Base-by-base conservation (phyloP, 768 basidiomycete genomes). In the Peribolospora baueri region DNA sequence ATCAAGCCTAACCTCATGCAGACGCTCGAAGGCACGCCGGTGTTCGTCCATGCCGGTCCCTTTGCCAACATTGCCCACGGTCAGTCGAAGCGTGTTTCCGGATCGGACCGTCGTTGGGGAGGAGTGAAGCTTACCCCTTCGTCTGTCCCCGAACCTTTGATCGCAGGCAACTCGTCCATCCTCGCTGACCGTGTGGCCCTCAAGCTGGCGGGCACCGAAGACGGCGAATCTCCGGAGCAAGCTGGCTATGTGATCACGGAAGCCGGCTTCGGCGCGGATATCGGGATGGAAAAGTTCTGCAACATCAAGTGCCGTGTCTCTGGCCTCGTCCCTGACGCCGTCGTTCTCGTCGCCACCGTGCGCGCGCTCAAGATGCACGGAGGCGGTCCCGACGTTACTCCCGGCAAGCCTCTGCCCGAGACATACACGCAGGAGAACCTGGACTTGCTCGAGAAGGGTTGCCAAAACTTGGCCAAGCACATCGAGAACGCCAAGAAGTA, bases 1-100 rank as follows among this genome's bases (percentile, higher is more conserved):
- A 87, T 98, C 72, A 98, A 97, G 71, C 91, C 91, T 36, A 98
- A 95, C 66, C 69, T 98, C 59, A 98, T 98, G 91, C 91, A 98
- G 69, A 88, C 90, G 3, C 73, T 97, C 46, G 83, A 95, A 79
- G 91, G 91, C 48, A 98, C 91, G 1, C 91, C 91, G 45, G 93
- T 98, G 59, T 95, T 98, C 65, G 93, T 98, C 4, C 91, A 97
- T 66, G 91, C 91, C 4, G 91, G 91, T 54, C 93, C 91, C 38
- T 98, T 98, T 67, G 91, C 91, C 60, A 97, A 98, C 73, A 98
- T 98, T 59, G 91, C 91, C 1, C 91, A 97, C 64, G 86, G 64
- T 42, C 25, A 25, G 25, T 4, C 13, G 42, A 25, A 8, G 13
- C 42, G 65, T 25, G 25, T 25, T 25, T 25, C 25, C 25, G 25